Percentiles rank a stretch among this genome's conserved stretches.
Evolutionary conservation across 441 rosid species (phyloP).

Genomic region (Raphanus hybrid): DNA sequence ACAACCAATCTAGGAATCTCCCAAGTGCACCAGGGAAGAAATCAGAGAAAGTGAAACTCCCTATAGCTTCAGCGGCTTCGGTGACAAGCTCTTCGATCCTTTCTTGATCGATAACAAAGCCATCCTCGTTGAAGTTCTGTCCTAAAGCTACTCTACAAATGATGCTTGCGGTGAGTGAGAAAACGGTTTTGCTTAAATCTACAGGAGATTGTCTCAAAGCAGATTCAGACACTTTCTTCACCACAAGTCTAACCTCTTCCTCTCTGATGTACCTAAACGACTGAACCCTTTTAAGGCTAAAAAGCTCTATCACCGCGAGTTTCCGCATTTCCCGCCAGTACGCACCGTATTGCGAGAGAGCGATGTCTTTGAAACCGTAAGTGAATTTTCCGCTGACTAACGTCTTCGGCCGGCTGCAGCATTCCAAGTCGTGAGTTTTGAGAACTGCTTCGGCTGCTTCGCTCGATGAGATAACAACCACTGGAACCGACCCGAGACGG

Average conservation of each 20-base stretch:
- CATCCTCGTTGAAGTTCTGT: constrained; percentile 21
- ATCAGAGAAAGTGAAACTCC: constrained; percentile 30
- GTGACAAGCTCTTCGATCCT: constrained; percentile 14
- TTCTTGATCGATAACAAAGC: constrained; percentile 20
- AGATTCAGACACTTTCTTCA: constrained; percentile 21
- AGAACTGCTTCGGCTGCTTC: constrained; percentile 31
- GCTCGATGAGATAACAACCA: constrained; percentile 43
- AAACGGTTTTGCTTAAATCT: constrained; percentile 15
- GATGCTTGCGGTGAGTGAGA: constrained; percentile 24
- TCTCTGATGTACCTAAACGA: constrained; percentile 32
- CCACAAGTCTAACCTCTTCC: constrained; percentile 12
- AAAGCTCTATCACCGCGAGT: constrained; percentile 23
- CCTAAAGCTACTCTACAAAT: constrained; percentile 30
- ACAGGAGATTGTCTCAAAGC: constrained; percentile 17
- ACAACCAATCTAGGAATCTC: constrained; percentile 11
- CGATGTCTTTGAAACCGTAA: constrained; percentile 18
- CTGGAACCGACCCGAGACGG: constrained; percentile 40
- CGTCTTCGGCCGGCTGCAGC: constrained; percentile 21
- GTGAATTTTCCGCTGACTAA: neutral
- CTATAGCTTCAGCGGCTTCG: constrained; percentile 20
- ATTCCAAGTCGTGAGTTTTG: constrained; percentile 13
- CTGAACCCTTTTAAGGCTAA: constrained; percentile 21
- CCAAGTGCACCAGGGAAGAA: constrained; percentile 29
- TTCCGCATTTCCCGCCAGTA: constrained; percentile 33
- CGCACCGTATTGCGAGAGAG: constrained; percentile 1